Evolutionary conservation across 495 filamentous ascomycete genomes (phyloP), one percentile per base, ranked within the genome.

Genomic region (Talaromyces trachyspermus): DNA sequence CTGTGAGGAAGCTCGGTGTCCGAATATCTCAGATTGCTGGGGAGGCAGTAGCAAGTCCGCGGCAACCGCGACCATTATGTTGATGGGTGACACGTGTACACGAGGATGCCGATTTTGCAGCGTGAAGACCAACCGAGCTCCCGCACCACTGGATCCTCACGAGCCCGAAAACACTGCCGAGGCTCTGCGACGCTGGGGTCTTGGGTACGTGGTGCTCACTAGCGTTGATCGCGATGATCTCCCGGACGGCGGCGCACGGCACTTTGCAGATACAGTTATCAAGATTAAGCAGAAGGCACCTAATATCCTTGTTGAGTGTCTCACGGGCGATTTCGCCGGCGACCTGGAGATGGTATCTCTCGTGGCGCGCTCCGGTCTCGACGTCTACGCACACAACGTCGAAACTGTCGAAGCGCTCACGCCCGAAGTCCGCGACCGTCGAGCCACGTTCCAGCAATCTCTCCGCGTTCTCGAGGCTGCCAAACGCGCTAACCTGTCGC

Each of bases 71-170:
- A 98, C 92, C 7, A 97, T 98, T 69, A 97, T 98, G 94, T 73
- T 97, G 5, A 96, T 97, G 91, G 92, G 92, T 52, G 92, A 98
- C 59, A 96, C 92, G 5, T 98, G 92, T 68, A 98, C 92, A 7
- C 83, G 92, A 22, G 92, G 92, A 17, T 98, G 92, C 65, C 81
- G 94, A 33, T 98, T 98, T 75, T 98, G 92, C 74, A 85, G 80
- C 49, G 92, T 98, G 39, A 96, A 96, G 79, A 98, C 92, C 0
- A 78, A 65, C 18, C 81, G 85, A 32, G 63, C 69, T 0, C 94
- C 94, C 2, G 66, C 83, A 7, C 88, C 92, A 19, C 78, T 97
- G 25, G 92, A 98, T 62, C 85, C 87, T 5, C 92, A 97, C 64
- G 92, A 98, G 65, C 92, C 92, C 1, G 92, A 98, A 71, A 81